phyloP scores from a whole-genome alignment of 2,329 filamentous ascomycete species.

The Beauveria bassiana region DNA sequence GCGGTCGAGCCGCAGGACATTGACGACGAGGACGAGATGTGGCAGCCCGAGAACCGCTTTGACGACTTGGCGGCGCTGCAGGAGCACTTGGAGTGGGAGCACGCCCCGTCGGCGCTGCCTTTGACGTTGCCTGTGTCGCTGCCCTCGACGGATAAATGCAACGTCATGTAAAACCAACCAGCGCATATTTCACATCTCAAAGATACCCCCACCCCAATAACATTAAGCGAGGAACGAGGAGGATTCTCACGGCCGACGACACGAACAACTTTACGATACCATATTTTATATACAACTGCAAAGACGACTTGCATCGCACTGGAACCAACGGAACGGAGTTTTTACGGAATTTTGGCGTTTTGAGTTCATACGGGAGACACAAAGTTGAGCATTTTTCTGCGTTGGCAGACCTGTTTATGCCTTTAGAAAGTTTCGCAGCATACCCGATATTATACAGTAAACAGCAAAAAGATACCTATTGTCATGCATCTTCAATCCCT shows the following conservation, averaged over 20 bases:
- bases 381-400: background rate
- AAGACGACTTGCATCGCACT: background rate
- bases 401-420: background rate
- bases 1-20: slow-evolving; percentile 31
- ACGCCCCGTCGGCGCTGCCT: slow-evolving; percentile 34
- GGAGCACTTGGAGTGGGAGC: slow-evolving; percentile 51
- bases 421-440: background rate
- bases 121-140: slow-evolving; percentile 25
- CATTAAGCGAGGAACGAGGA: background rate
- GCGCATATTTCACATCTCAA: background rate
- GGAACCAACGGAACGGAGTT: background rate
- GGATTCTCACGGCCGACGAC: background rate
- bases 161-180: slow-evolving; percentile 33
- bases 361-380: background rate
- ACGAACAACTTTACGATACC: slow-evolving; percentile 5
- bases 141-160: slow-evolving; percentile 32
- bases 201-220: background rate
- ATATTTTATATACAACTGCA: background rate
- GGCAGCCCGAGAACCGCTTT: slow-evolving; percentile 43
- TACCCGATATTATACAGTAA: background rate
- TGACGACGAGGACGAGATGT: slow-evolving; percentile 44
- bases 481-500: background rate
- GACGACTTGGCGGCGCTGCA: slow-evolving; percentile 40
- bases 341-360: background rate
- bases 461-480: background rate